These are phyloP conservation scores for Zelonia costaricensis DNA, from an alignment of 208 protist species.

Conservation along the genomic window DNA sequence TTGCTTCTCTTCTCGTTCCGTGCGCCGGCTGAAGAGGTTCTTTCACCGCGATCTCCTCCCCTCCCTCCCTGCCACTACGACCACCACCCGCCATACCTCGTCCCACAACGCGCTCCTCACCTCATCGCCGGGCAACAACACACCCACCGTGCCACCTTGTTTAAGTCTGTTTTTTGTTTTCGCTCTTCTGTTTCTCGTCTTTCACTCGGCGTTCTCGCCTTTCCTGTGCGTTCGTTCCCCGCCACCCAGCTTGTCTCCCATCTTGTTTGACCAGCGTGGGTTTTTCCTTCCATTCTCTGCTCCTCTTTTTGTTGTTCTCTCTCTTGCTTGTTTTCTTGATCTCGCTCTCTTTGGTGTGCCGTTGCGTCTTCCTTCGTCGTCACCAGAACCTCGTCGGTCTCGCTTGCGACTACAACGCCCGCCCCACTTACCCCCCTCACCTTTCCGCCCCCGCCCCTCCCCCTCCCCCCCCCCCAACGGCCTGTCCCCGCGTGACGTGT, in stretches of 20 bases:
- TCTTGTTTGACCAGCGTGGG: too few species aligned
- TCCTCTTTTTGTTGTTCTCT: background rate
- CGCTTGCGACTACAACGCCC: too few species aligned
- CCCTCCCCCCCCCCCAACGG: too few species aligned
- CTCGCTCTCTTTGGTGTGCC: background rate
- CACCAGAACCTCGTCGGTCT: background rate
- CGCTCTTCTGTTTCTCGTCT: too few species aligned
- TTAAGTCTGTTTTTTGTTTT: background rate
- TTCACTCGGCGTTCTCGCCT: too few species aligned
- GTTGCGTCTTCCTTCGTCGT: conserved; percentile 8
- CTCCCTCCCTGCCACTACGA: background rate
- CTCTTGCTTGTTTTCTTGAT: conserved; percentile 5
- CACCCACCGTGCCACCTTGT: background rate
- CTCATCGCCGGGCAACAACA: background rate
- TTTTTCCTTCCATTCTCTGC: too few species aligned
- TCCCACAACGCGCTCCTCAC: background rate
- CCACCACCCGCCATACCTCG: background rate
- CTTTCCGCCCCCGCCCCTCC: too few species aligned
- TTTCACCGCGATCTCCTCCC: background rate
- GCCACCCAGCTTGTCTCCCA: too few species aligned
- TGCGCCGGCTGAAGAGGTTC: too few species aligned
- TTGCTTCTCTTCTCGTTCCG: background rate
- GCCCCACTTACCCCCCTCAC: too few species aligned
- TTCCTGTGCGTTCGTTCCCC: too few species aligned
- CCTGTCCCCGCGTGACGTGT: too few species aligned